These are phyloP conservation scores for Pichia sp. DNA, from an alignment of 1,139 yeast genomes.

Conservation along the genomic window DNA sequence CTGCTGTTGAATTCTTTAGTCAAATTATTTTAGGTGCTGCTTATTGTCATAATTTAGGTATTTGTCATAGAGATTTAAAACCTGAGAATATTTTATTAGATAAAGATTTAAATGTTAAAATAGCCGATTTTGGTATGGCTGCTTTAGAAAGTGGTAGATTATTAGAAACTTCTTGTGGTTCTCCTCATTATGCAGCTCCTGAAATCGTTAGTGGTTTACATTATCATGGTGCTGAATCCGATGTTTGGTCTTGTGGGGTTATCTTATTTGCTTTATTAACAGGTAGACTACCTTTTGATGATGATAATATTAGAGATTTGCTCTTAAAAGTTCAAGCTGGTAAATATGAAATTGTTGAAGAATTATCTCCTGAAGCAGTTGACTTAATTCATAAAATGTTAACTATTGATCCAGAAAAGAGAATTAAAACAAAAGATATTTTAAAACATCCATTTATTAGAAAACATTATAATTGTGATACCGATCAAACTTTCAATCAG, in stretches of 20 bases:
- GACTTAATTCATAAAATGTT: slow-evolving; percentile 82
- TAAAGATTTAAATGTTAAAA: slow-evolving; percentile 80
- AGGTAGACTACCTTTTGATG: slow-evolving; percentile 95
- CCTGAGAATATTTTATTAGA: slow-evolving; percentile 91
- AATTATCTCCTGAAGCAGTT: slow-evolving; percentile 73
- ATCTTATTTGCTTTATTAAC: slow-evolving; percentile 88
- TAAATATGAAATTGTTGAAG: slow-evolving; percentile 73
- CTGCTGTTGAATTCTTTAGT: slow-evolving; percentile 84
- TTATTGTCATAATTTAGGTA: slow-evolving; percentile 90
- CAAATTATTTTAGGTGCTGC: slow-evolving; percentile 90
- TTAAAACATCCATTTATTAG: slow-evolving; percentile 70
- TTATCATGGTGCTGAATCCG: slow-evolving; percentile 95
- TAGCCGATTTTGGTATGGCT: slow-evolving; percentile 99
- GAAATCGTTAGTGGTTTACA: slow-evolving; percentile 93
- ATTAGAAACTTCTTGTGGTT: slow-evolving; percentile 93
- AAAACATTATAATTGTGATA: slow-evolving; percentile 53
- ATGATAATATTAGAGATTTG: slow-evolving; percentile 82
- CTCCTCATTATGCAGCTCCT: slow-evolving; percentile 98
- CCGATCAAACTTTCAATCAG: slow-evolving; percentile 22
- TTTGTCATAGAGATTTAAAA: slow-evolving; percentile 91
- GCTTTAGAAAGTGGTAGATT: slow-evolving; percentile 83
- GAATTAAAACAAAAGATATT: slow-evolving; percentile 72
- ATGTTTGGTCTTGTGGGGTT: slow-evolving; percentile 98
- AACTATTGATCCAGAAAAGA: slow-evolving; percentile 66
- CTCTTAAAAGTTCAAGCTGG: slow-evolving; percentile 90